A percentile compares a stretch with the other conserved stretches of the same genome.
Conservation (phyloP, 148 eudicot genomes). For the Limonium bicolor region DNA sequence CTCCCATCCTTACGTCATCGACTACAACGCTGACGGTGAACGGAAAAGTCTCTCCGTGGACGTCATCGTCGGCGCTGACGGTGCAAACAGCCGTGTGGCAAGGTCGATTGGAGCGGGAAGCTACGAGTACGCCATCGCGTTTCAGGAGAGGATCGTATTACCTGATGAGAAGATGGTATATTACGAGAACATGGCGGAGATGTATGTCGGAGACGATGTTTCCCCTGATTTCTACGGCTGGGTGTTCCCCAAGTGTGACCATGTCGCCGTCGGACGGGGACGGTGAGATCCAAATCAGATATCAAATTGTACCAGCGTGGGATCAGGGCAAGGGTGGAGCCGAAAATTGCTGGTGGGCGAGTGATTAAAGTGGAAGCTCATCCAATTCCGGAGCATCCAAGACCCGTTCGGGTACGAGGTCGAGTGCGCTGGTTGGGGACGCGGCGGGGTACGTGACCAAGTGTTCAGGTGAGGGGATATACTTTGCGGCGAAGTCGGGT, state of each 20-base stretch:
- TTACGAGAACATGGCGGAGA: slow-evolving; percentile 70
- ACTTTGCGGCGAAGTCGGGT: slow-evolving; percentile 87
- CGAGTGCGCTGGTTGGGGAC: slow-evolving; percentile 85
- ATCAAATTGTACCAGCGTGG: slow-evolving; percentile 48
- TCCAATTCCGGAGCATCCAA: slow-evolving; percentile 92
- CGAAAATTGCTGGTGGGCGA: slow-evolving; percentile 50
- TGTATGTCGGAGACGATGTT: slow-evolving; percentile 85
- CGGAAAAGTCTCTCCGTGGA: slow-evolving; percentile 39
- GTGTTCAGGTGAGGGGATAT: slow-evolving; percentile 90
- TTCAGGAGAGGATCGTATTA: slow-evolving; percentile 63
- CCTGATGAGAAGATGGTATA: slow-evolving; percentile 77
- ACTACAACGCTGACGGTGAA: slow-evolving; percentile 23
- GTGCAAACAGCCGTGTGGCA: slow-evolving; percentile 77
- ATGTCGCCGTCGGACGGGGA: slow-evolving; percentile 91
- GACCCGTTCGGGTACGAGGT: slow-evolving; percentile 59
- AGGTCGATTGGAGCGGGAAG: slow-evolving; percentile 59
- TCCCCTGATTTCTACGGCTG: slow-evolving; percentile 92
- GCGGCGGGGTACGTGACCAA: slow-evolving; percentile 92
- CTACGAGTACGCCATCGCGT: slow-evolving; percentile 76
- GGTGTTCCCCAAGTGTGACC: slow-evolving; percentile 94
- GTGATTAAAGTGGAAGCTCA: slow-evolving; percentile 86
- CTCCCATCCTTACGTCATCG: slow-evolving; percentile 32
- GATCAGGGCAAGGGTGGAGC: slow-evolving; percentile 30
- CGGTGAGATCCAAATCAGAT: slow-evolving; percentile 39
- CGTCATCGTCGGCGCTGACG: slow-evolving; percentile 77